Percentiles rank a stretch among this genome's conserved stretches.
Evolutionary conservation across 805 yeast species (phyloP).

Genomic region (Candida nanaspora): DNA sequence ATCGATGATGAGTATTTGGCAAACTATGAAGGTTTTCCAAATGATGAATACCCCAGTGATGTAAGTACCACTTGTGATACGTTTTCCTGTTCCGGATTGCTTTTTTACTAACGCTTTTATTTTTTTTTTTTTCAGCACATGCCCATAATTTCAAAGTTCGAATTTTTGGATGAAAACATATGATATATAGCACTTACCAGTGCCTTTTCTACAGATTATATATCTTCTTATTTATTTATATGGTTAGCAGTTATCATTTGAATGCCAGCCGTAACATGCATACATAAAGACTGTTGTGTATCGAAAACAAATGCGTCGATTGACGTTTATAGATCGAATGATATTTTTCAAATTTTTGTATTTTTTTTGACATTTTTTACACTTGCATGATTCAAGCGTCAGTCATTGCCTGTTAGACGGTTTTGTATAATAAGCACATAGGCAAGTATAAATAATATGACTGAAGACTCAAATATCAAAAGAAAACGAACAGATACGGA

Average conservation of each 20-base stretch:
- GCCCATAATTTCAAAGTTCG: constrained; percentile 2
- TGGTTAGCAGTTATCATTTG: too few relatives aligned
- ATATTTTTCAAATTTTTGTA: neutral
- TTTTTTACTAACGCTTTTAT: neutral
- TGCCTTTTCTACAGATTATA: too few relatives aligned
- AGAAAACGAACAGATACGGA: neutral
- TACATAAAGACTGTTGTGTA: neutral
- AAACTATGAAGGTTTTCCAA: constrained; percentile 40
- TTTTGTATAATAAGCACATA: too few relatives aligned
- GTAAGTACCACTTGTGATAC: neutral
- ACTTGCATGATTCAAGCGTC: too few relatives aligned
- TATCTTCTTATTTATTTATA: neutral
- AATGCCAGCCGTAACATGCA: neutral
- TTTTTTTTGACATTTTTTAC: neutral
- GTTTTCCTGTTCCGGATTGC: neutral
- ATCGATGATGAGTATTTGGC: constrained; percentile 28
- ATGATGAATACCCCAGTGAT: constrained; percentile 52
- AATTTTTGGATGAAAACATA: neutral
- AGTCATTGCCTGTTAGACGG: too few relatives aligned
- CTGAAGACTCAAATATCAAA: neutral
- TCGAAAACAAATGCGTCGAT: neutral
- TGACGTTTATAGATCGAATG: neutral
- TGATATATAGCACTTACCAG: too few relatives aligned
- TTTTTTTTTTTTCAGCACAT: neutral
- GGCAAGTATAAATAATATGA: neutral